phyloP scores from a whole-genome alignment of 73 alveolate species.

The Uronychia binucleata region DNA sequence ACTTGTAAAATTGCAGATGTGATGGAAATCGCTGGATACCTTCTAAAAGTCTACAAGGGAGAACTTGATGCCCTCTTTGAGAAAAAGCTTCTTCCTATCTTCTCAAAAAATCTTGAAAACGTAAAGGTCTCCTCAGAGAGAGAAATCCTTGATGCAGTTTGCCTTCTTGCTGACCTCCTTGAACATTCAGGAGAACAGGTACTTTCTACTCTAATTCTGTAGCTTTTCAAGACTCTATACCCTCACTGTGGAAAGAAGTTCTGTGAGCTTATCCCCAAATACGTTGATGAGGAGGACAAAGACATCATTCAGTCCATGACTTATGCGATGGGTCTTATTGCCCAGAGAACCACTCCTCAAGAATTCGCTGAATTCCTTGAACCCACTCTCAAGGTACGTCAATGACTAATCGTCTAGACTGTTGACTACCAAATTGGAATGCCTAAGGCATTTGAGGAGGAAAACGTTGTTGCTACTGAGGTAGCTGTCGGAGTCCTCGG shows the following conservation, averaged over 20 bases:
- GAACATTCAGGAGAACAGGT: slow-evolving; percentile 25
- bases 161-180: slow-evolving; percentile 58
- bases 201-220: not conserved
- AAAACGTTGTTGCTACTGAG: slow-evolving; percentile 39
- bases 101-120: slow-evolving; percentile 32
- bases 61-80: slow-evolving; percentile 15
- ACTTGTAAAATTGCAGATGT: not conserved
- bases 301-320: slow-evolving; percentile 45
- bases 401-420: not conserved
- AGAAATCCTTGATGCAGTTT: slow-evolving; percentile 53
- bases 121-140: slow-evolving; percentile 20
- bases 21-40: slow-evolving; percentile 60
- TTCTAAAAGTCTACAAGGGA: slow-evolving; percentile 17
- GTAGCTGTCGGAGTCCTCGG: slow-evolving; percentile 36
- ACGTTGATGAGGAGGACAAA: slow-evolving; percentile 33
- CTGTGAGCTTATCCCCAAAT: slow-evolving; percentile 8
- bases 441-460: slow-evolving; percentile 36
- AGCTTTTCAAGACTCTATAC: not conserved
- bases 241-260: slow-evolving; percentile 13
- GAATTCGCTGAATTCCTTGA: not conserved
- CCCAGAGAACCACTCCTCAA: slow-evolving; percentile 2
- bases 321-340: slow-evolving; percentile 53
- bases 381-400: not conserved
- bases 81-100: slow-evolving; percentile 30
- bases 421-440: not conserved